Conservation (phyloP, 768 basidiomycete genomes). For the Asterophora lycoperdoides region DNA sequence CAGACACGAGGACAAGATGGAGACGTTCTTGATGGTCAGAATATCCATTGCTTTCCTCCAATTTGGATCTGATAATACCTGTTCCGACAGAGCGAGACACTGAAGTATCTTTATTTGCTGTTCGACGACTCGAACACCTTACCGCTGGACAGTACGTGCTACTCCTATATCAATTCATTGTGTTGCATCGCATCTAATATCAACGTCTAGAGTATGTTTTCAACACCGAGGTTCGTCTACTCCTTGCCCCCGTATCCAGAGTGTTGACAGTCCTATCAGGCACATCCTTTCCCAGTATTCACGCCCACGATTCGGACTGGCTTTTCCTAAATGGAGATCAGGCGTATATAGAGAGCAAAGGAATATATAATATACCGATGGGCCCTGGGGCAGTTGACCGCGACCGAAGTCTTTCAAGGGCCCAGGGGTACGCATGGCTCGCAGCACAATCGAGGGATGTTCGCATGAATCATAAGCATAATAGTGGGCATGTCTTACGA, state of each 20-base stretch:
- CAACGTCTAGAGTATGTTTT: conserved; percentile 63
- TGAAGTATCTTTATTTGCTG: conserved; percentile 87
- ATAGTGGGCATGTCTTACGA: conserved; percentile 12
- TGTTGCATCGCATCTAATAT: neutral
- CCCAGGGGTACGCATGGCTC: neutral
- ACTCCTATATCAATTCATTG: neutral
- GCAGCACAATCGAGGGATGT: neutral
- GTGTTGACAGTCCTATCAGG: conserved; percentile 14
- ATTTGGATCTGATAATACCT: neutral
- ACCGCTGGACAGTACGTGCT: conserved; percentile 64
- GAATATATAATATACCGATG: no score
- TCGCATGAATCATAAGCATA: conserved; percentile 22
- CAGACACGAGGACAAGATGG: conserved; percentile 83
- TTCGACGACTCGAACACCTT: conserved; percentile 74
- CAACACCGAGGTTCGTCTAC: conserved; percentile 73
- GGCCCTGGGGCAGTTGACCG: no score
- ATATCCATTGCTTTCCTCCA: neutral
- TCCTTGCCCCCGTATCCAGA: neutral
- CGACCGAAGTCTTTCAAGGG: no score
- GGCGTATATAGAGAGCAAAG: no score
- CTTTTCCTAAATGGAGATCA: conserved; percentile 19
- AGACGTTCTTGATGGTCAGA: conserved; percentile 86
- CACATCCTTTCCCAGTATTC: conserved; percentile 34
- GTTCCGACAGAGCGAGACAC: conserved; percentile 65
- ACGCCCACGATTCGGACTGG: conserved; percentile 26